phyloP scores from a whole-genome alignment of 2,329 filamentous ascomycete species.

The Cordyceps tenuipes region DNA sequence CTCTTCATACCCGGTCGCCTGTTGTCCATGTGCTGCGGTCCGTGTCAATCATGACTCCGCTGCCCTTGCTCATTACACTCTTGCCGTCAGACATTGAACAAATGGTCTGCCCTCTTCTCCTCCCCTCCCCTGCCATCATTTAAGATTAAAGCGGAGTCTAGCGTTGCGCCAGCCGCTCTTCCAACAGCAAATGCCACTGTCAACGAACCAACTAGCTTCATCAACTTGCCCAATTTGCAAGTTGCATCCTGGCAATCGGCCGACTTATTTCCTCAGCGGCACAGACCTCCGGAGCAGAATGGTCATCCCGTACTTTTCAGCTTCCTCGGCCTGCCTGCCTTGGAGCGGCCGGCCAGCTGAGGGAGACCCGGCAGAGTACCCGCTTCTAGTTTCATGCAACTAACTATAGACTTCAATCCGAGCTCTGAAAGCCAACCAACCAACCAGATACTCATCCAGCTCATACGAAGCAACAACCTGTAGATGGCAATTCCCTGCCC shows the following conservation, averaged over 20 bases:
- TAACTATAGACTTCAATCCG: no score
- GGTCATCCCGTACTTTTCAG: neutral
- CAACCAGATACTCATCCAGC: no score
- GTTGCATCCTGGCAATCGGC: neutral
- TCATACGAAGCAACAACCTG: no score
- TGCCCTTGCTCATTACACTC: no score
- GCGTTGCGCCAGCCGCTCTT: neutral
- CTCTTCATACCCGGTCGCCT: neutral
- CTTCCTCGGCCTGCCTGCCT: neutral
- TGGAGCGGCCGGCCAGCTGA: no score
- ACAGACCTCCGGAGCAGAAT: neutral
- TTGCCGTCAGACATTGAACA: neutral
- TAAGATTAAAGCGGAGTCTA: constrained; percentile 12
- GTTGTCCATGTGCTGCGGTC: neutral
- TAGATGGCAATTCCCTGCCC: no score
- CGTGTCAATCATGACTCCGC: neutral
- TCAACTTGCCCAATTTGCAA: neutral
- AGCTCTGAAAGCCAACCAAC: no score
- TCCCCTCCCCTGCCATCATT: neutral
- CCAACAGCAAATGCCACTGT: neutral
- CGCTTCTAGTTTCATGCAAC: no score
- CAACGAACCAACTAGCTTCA: neutral
- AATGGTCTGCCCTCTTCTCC: neutral
- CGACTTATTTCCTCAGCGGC: neutral
- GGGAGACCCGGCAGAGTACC: no score